Conservation (phyloP, 768 basidiomycete species). For the Podaxis sp. region DNA sequence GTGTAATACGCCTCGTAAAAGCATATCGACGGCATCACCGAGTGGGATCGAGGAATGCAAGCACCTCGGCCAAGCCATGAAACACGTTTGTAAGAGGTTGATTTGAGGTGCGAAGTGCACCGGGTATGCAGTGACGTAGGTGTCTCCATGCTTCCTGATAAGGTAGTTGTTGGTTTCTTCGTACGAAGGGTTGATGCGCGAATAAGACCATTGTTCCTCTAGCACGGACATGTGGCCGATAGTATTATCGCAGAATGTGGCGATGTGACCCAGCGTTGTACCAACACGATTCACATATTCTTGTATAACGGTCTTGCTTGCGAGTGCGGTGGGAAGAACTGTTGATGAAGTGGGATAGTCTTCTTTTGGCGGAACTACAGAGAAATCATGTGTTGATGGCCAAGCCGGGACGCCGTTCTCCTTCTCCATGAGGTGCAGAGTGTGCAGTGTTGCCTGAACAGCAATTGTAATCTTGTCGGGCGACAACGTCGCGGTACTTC, state of each 20-base stretch:
- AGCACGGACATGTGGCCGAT: conserved; percentile 80
- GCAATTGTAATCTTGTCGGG: conserved; percentile 76
- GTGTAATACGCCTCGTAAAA: conserved; percentile 80
- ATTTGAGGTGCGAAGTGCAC: conserved; percentile 58
- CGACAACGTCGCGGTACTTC: conserved; percentile 43
- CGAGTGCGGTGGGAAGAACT: conserved; percentile 50
- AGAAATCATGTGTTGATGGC: conserved; percentile 77
- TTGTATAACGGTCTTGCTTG: conserved; percentile 64
- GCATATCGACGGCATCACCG: conserved; percentile 69
- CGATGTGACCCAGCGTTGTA: conserved; percentile 53
- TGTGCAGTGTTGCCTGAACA: conserved; percentile 73
- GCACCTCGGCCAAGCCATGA: conserved; percentile 84
- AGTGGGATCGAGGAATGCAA: conserved; percentile 56
- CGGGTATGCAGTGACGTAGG: conserved; percentile 64
- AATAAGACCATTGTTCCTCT: conserved; percentile 78
- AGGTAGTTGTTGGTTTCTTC: conserved; percentile 71
- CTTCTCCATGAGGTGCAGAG: conserved; percentile 68
- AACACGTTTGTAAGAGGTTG: conserved; percentile 69
- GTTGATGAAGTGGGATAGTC: conserved; percentile 75
- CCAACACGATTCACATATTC: conserved; percentile 71
- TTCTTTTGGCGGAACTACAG: conserved; percentile 44
- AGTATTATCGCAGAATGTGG: conserved; percentile 54
- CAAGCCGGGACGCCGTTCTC: conserved; percentile 71
- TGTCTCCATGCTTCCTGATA: conserved; percentile 67
- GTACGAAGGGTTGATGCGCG: conserved; percentile 55